These are phyloP conservation scores for Trapa bicornis DNA, from an alignment of 345 rosid species.

Conservation along the genomic window DNA sequence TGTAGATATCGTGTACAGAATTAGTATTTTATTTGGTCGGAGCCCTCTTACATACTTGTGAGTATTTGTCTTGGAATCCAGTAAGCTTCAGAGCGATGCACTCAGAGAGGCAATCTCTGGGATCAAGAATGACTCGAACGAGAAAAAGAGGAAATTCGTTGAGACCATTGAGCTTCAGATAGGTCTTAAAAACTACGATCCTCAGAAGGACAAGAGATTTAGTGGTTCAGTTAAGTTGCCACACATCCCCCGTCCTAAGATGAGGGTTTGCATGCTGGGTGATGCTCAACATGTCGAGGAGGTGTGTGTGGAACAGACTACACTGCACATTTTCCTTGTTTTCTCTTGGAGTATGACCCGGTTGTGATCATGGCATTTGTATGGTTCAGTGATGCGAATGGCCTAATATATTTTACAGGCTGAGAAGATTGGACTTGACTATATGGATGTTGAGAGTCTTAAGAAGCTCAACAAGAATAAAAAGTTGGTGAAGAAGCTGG, in stretches of 20 bases:
- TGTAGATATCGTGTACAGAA: not conserved
- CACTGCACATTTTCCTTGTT: not conserved
- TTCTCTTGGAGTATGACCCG: not conserved
- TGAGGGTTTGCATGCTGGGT: constrained; percentile 61
- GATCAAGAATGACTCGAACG: constrained; percentile 26
- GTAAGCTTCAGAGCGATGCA: constrained; percentile 66
- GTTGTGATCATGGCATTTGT: not conserved
- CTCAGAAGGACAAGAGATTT: constrained; percentile 62
- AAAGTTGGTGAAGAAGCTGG: constrained; percentile 69
- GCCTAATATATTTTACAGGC: constrained; percentile 27
- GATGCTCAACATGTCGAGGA: constrained; percentile 66
- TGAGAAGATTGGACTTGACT: constrained; percentile 56
- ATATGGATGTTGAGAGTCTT: constrained; percentile 63
- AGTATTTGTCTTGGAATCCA: constrained; percentile 8
- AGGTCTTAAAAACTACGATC: constrained; percentile 69
- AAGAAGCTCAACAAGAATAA: constrained; percentile 75
- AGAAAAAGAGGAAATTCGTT: constrained; percentile 50
- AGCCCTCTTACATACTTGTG: not conserved
- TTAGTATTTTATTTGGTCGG: not conserved
- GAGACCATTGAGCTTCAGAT: constrained; percentile 79
- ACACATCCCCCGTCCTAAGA: constrained; percentile 52
- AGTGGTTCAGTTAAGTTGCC: constrained; percentile 59
- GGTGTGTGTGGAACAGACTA: constrained; percentile 16
- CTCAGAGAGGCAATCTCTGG: constrained; percentile 46
- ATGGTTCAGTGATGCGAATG: not conserved